Percentiles rank a stretch among this genome's conserved stretches.
phyloP scores from a whole-genome alignment of 1,139 yeast species.

The Sugiyamaella sp. region DNA sequence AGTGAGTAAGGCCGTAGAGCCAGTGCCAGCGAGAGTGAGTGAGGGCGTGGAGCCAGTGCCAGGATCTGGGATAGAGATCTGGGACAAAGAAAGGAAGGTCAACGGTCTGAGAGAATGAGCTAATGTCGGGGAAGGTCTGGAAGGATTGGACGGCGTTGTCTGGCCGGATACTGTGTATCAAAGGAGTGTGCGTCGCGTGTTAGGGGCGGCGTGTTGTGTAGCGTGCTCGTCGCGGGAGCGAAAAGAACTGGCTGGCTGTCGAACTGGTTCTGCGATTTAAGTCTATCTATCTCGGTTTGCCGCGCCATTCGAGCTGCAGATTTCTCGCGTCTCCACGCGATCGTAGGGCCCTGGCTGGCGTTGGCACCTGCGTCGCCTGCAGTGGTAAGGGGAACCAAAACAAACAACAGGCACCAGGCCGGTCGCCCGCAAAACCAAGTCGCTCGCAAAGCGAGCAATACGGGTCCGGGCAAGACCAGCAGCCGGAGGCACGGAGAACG shows the following conservation, averaged over 20 bases:
- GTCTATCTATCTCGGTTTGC: not conserved
- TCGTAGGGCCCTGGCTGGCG: not conserved
- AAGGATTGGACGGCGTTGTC: no score
- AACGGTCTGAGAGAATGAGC: not conserved
- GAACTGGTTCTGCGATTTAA: not conserved
- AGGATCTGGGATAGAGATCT: not conserved
- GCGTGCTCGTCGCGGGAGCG: no score
- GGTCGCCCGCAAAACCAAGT: not conserved
- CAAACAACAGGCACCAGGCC: not conserved
- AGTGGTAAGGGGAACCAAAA: not conserved
- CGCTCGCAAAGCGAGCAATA: not conserved
- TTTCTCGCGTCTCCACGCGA: not conserved
- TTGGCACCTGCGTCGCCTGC: not conserved
- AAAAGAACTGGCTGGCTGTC: not conserved
- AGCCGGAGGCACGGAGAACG: no score
- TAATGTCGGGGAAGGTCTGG: not conserved
- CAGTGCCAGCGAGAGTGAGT: no score
- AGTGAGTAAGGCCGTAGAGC: no score
- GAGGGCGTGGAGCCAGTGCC: no score
- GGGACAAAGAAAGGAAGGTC: not conserved
- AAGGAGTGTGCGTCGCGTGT: no score
- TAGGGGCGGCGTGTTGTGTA: no score
- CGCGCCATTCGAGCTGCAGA: not conserved
- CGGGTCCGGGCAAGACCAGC: no score
- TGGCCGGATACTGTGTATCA: no score